phyloP scores from a whole-genome alignment of 345 rosid genomes.

The Pelargonium nanum region DNA sequence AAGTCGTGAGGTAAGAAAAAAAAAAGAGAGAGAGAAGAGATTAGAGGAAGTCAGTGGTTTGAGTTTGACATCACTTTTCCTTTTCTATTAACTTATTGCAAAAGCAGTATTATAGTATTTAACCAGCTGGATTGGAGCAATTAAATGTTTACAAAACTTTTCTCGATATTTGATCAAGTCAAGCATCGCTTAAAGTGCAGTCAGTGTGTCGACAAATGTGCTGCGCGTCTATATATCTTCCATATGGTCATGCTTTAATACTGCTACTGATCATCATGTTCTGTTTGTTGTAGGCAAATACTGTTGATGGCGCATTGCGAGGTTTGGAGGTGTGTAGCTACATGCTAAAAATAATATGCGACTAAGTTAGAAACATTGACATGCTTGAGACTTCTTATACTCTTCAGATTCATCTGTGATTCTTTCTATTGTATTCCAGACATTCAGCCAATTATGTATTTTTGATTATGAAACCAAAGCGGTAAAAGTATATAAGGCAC shows the following conservation, averaged over 20 bases:
- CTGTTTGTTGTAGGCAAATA: slow-evolving; percentile 56
- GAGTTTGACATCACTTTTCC: neutral
- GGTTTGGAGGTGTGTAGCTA: slow-evolving; percentile 68
- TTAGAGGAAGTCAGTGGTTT: neutral
- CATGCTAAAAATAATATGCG: neutral
- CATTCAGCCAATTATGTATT: slow-evolving; percentile 83
- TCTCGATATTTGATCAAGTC: too few species aligned
- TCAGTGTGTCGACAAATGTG: neutral
- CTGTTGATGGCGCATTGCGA: slow-evolving; percentile 77
- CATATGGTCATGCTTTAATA: neutral
- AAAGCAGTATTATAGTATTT: too few species aligned
- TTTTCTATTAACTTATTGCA: too few species aligned
- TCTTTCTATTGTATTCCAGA: slow-evolving; percentile 37
- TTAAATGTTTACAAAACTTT: too few species aligned
- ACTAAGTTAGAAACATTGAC: neutral
- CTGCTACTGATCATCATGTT: neutral
- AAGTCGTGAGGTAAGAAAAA: neutral
- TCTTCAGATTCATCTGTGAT: neutral
- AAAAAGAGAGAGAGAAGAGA: neutral
- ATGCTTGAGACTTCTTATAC: neutral
- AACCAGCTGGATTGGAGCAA: neutral
- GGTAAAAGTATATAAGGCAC: slow-evolving; percentile 61
- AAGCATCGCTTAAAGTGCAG: too few species aligned
- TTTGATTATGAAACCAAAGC: slow-evolving; percentile 62
- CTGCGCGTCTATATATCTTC: neutral